These are phyloP conservation scores for Diaporthe capsici DNA, from an alignment of 2,329 filamentous ascomycete species.

Conservation along the genomic window DNA sequence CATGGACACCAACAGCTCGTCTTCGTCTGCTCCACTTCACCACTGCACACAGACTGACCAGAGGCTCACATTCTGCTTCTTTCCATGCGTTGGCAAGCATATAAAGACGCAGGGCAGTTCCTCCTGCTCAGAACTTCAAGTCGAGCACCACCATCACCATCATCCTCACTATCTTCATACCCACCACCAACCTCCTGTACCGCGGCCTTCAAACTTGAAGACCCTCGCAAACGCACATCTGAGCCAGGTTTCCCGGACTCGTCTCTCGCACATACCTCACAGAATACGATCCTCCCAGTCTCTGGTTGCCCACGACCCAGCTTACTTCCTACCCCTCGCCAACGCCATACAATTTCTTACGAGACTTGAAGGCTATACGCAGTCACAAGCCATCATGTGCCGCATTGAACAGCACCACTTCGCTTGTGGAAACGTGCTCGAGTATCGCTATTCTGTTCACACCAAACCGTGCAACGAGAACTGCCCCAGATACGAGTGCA, in stretches of 20 bases:
- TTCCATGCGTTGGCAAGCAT: constrained; percentile 36
- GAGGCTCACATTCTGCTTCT: constrained; percentile 37
- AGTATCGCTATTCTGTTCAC: background rate
- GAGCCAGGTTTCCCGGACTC: background rate
- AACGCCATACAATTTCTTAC: background rate
- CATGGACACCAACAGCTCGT: constrained; percentile 32
- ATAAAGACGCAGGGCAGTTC: constrained; percentile 38
- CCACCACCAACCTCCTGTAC: background rate
- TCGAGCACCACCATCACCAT: constrained; percentile 38
- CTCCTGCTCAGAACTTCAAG: constrained; percentile 19
- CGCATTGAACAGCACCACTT: constrained; percentile 23
- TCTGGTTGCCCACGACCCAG: background rate
- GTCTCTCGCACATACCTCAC: background rate
- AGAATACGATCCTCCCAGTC: background rate
- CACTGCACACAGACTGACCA: constrained; percentile 39
- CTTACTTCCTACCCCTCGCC: background rate
- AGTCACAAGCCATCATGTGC: constrained; percentile 34
- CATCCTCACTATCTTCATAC: constrained; percentile 15
- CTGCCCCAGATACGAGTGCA: constrained; percentile 4
- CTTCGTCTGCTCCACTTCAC: constrained; percentile 36
- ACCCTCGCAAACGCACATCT: constrained; percentile 2
- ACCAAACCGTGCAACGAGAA: background rate
- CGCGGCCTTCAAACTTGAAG: constrained; percentile 21
- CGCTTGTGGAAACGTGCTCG: constrained; percentile 25
- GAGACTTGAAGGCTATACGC: background rate